phyloP scores from a whole-genome alignment of 495 filamentous ascomycete species.

The Astrothelium macrocarpum region DNA sequence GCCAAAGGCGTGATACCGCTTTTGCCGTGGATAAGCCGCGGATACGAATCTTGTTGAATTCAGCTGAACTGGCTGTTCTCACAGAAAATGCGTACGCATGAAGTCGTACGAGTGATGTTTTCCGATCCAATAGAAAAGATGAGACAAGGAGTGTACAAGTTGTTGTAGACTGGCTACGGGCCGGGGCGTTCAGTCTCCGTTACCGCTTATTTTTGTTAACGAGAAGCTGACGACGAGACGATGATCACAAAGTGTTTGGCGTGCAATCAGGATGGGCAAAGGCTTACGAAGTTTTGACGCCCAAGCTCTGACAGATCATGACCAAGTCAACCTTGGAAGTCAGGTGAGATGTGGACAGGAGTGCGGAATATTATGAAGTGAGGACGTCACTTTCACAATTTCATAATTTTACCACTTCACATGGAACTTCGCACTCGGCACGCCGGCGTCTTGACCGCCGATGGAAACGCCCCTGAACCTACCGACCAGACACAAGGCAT shows the following conservation, averaged over 20 bases:
- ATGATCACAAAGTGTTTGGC: too few relatives aligned
- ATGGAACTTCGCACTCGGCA: too few relatives aligned
- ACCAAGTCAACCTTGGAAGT: too few relatives aligned
- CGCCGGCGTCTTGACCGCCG: too few relatives aligned
- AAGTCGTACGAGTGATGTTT: not conserved
- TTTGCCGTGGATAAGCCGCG: not conserved
- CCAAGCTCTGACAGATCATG: too few relatives aligned
- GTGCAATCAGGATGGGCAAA: not conserved
- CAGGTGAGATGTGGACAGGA: not conserved
- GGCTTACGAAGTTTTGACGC: too few relatives aligned
- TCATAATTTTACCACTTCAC: too few relatives aligned
- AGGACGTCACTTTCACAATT: not conserved
- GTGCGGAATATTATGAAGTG: not conserved
- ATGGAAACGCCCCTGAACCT: too few relatives aligned
- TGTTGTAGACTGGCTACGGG: not conserved
- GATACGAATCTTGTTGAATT: too few relatives aligned
- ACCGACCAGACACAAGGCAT: not conserved
- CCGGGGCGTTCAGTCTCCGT: not conserved
- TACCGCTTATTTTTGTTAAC: not conserved
- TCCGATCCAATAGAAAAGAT: not conserved
- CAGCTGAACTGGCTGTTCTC: too few relatives aligned
- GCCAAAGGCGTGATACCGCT: not conserved
- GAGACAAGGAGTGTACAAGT: not conserved
- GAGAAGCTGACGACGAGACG: not conserved
- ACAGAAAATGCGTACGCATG: not conserved